These are phyloP conservation scores for Lepidium sativum DNA, from an alignment of 345 rosid genomes.

Conservation along the genomic window DNA sequence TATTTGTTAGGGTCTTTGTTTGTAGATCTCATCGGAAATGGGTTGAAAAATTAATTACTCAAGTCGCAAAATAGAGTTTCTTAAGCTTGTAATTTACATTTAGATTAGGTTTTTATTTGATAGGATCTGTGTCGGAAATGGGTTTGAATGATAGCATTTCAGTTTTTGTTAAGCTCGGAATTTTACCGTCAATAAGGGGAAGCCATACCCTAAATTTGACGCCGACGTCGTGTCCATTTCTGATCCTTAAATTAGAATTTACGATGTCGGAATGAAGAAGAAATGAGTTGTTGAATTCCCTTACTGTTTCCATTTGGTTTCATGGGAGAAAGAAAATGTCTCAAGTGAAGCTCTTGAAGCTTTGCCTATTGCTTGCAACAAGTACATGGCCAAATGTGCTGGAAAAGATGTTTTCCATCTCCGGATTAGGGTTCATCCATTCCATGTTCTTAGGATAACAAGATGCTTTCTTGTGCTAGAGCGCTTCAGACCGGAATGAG, in stretches of 20 bases:
- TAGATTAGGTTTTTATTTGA: not conserved
- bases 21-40: not conserved
- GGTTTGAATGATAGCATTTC: no score
- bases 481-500: slow-evolving; percentile 57
- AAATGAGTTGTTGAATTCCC: slow-evolving; percentile 51
- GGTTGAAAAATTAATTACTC: not conserved
- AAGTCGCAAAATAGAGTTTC: not conserved
- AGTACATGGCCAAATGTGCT: slow-evolving; percentile 47
- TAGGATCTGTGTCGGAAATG: not conserved
- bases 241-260: slow-evolving; percentile 46
- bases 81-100: not conserved
- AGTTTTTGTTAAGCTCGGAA: not conserved
- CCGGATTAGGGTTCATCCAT: slow-evolving; percentile 47
- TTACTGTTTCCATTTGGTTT: slow-evolving; percentile 48
- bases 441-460: slow-evolving; percentile 48
- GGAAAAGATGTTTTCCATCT: slow-evolving; percentile 52
- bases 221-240: slow-evolving; percentile 53
- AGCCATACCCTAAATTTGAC: slow-evolving; percentile 56
- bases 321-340: slow-evolving; percentile 54
- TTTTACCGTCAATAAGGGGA: slow-evolving; percentile 44
- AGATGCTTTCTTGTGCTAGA: slow-evolving; percentile 65
- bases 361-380: slow-evolving; percentile 50
- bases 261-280: slow-evolving; percentile 58
- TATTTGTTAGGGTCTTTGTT: not conserved
- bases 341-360: slow-evolving; percentile 59